phyloP scores from a whole-genome alignment of 2,329 filamentous ascomycete genomes.

The Talaromyces marneffei region DNA sequence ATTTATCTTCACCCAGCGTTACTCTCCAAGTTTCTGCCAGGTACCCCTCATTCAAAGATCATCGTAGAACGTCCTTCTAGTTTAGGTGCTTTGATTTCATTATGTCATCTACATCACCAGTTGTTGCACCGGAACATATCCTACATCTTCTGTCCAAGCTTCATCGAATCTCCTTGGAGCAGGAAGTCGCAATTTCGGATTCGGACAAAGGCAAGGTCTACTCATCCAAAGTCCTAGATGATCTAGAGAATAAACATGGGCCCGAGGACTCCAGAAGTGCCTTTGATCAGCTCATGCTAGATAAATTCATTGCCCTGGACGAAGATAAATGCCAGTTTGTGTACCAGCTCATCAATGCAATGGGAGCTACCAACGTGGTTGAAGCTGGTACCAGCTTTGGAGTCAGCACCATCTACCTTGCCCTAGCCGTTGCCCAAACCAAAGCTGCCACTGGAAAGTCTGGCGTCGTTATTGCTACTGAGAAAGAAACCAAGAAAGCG shows the following conservation, averaged over 20 bases:
- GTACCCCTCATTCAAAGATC: background rate
- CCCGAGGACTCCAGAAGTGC: constrained; percentile 5
- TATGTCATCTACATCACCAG: background rate
- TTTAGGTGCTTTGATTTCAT: background rate
- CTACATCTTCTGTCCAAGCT: constrained; percentile 20
- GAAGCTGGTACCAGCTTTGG: constrained; percentile 41
- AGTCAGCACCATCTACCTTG: constrained; percentile 41
- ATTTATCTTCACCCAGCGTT: too few relatives aligned
- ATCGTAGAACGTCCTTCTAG: background rate
- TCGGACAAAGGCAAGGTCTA: constrained; percentile 19
- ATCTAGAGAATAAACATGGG: constrained; percentile 13
- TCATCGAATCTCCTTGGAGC: constrained; percentile 19
- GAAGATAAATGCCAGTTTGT: constrained; percentile 36
- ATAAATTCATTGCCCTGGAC: constrained; percentile 41
- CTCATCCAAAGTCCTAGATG: constrained; percentile 18
- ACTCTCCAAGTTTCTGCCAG: too few relatives aligned
- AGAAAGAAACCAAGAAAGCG: constrained; percentile 34
- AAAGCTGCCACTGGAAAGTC: constrained; percentile 19
- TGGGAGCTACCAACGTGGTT: constrained; percentile 22
- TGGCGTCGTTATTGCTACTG: constrained; percentile 36
- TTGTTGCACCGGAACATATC: constrained; percentile 19
- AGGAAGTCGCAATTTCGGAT: constrained; percentile 20
- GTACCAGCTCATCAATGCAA: constrained; percentile 27
- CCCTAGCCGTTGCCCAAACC: constrained; percentile 31
- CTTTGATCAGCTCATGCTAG: constrained; percentile 25